Evolutionary conservation across 257 asterid genomes (phyloP), one percentile per base, ranked within the genome.

Genomic region (Petunia axillaris): DNA sequence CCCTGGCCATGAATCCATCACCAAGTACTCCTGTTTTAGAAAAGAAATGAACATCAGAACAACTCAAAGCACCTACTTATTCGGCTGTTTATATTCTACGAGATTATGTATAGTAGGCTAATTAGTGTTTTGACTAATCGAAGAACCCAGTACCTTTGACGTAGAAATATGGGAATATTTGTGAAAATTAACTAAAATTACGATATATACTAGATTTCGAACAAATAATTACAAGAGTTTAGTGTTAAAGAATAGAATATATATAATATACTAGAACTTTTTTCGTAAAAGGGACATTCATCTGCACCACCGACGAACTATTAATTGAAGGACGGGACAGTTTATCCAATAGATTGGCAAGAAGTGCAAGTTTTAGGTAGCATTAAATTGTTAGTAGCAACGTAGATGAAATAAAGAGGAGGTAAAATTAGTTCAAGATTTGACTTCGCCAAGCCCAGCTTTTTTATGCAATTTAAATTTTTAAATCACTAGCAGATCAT

Each of bases 1-100:
- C 89, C 46, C 81, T 83, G 0, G 91, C 91, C 93, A 89, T 89
- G 79, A 89, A 89, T 71, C 91, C 90, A 81, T 89, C 91, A 1
- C 93, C 91, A 16, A 76, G 79, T 1, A 86, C 89, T n/a, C 85
- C 91, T 88, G 78, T 70, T 70, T 70, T 68, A 6, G 1, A n/a
- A n/a, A 5, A 7, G 7, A 65, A 1, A 15, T 14, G 50, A 15
- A 16, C 2, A 6, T 65, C 52, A 65, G 36, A 65, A 40, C 74
- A 7, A 6, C 52, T 41, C 16, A 64, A 64, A 38, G 11, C 37
- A 16, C 65, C 39, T 0, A 65, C 8, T 52, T 52, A 52, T 59
- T 16, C 38, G 25, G 16, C 11, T 59, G 11, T 38, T 59, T 6
- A 16, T 16, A 59, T 59, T 59, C 38, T 38, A 2, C 16, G 64